Conservation (phyloP, 1,139 yeast species). For the Wickerhamiella pararugosa region DNA sequence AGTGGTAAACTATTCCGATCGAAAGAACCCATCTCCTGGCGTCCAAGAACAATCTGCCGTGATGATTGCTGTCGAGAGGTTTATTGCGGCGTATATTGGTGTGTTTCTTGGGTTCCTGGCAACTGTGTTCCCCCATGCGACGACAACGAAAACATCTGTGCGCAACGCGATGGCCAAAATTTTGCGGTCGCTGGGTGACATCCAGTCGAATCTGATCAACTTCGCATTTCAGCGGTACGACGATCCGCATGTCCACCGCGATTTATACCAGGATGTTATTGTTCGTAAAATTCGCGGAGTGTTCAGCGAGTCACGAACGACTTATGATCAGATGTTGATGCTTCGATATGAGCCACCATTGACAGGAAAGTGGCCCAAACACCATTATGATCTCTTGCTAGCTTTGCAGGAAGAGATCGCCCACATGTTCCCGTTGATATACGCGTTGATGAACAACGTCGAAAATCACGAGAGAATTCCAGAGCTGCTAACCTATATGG, state of each 20-base stretch:
- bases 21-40: background rate
- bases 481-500: constrained; percentile 1
- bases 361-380: constrained; percentile 20
- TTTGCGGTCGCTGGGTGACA: constrained; percentile 17
- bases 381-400: constrained; percentile 16
- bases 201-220: constrained; percentile 20
- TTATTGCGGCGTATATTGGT: constrained; percentile 23
- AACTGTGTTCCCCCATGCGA: constrained; percentile 22
- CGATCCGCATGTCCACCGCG: constrained; percentile 15
- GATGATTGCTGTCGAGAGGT: constrained; percentile 25
- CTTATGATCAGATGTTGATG: constrained; percentile 13
- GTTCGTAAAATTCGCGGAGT: constrained; percentile 13
- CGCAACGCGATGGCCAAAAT: constrained; percentile 17
- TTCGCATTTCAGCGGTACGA: constrained; percentile 18
- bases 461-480: constrained; percentile 11
- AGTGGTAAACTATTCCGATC: constrained; percentile 16
- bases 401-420: constrained; percentile 16
- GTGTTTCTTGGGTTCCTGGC: constrained; percentile 21
- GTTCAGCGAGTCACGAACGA: constrained; percentile 13
- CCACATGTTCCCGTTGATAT: constrained; percentile 15
- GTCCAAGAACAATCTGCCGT: constrained; percentile 17
- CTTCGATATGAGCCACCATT: constrained; percentile 20
- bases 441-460: constrained; percentile 15
- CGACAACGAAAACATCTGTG: constrained; percentile 16
- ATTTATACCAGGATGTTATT: constrained; percentile 15